Base-by-base conservation (phyloP, 148 eudicot genomes). In the Rheum nobile region DNA sequence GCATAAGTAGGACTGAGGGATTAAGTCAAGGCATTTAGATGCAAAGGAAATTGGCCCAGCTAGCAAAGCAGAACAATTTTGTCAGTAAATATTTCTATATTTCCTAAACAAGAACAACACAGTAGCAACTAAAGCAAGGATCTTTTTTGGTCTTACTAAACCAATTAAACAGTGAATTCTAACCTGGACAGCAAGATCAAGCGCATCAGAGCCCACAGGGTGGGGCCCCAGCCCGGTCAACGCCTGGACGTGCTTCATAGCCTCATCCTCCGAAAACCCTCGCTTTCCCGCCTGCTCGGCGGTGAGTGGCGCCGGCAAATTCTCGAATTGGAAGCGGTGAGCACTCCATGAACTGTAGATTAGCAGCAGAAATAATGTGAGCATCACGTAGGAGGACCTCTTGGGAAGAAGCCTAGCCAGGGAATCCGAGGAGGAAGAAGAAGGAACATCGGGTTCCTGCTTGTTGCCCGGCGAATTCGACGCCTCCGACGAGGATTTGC, bases 181-280 rank as follows among this genome's bases (percentile, higher is more conserved):
- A 26, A 93, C 98, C 95, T 89, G 77, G 29, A 94, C 17, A 76
- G 91, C 98, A 47, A 50, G 82, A 74, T 85, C 93, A 63, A 94
- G 89, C 52, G 89, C 87, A 75, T 85, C 83, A 37, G 97, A 94
- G 75, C 93, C 98, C 59, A 94, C 91, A 65, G 90, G 82, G 74
- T 91, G 98, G 12, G 98, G 98, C 76, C 98, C 98, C 54, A 89
- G 79, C 37, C 72, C 77, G 41, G 90, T 65, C 87, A 94, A 86
- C 7, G 83, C 81, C 77, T 77, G 76, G 0, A 88, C 93, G 75
- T 94, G 97, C 63, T 89, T 83, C 90, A 89, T 57, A 6, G 98
- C 96, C 83, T 84, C 90, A 11, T 74, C 71, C 86, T 94, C 98
- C 1, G 98, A 89, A 77, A 94, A 94, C 5, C 98, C 98, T 74